phyloP scores from a whole-genome alignment of 257 asterid genomes.

The Misopates orontium region DNA sequence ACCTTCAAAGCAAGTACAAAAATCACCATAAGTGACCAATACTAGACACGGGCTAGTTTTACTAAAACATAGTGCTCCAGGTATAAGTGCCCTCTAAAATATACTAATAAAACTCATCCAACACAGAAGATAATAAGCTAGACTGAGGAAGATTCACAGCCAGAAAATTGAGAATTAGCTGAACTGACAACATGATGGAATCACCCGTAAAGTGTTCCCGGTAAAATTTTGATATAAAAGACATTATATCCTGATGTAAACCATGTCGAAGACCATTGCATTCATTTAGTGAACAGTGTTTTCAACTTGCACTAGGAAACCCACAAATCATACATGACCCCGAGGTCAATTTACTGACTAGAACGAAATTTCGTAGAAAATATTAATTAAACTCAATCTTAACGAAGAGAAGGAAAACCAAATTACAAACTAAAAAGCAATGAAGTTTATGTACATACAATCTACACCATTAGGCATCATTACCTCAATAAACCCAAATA shows the following conservation, averaged over 20 bases:
- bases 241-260: not conserved
- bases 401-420: slow-evolving; percentile 2
- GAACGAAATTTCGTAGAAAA: not conserved
- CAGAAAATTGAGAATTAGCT: not conserved
- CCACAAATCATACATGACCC: slow-evolving; percentile 5
- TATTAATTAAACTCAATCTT: not conserved
- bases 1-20: slow-evolving; percentile 50
- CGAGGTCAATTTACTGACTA: slow-evolving; percentile 9
- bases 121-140: slow-evolving; percentile 1
- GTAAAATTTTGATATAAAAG: not conserved
- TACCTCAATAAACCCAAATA: not conserved
- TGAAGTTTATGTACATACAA: not conserved
- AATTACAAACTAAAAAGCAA: not conserved
- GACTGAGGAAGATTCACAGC: not conserved
- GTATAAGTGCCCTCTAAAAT: slow-evolving; percentile 5
- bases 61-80: slow-evolving; percentile 1
- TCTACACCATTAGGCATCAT: not conserved
- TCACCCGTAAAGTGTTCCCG: not conserved
- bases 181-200: not conserved
- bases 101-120: slow-evolving; percentile 3
- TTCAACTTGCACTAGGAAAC: slow-evolving; percentile 9
- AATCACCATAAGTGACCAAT: slow-evolving; percentile 22
- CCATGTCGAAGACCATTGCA: slow-evolving; percentile 14
- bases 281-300: not conserved
- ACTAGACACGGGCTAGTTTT: not conserved